Conservation (phyloP, 306 rosid genomes). For the Cucurbita argyrosperma region DNA sequence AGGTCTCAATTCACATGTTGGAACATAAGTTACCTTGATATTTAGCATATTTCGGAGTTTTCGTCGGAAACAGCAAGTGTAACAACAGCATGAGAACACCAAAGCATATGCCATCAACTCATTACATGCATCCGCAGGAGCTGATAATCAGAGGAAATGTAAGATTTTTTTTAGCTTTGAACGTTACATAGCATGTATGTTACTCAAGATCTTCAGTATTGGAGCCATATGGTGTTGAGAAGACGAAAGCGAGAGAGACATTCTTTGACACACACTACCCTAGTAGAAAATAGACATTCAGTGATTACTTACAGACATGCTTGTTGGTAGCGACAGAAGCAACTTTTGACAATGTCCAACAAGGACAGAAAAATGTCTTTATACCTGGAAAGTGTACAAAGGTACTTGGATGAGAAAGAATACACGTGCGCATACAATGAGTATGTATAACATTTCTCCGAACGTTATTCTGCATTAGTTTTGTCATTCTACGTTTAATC, state of each 20-base stretch:
- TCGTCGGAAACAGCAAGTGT: constrained; percentile 78
- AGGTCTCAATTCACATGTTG: not conserved
- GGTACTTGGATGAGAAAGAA: not conserved
- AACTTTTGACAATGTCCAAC: constrained; percentile 83
- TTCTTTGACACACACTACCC: not conserved
- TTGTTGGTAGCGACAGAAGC: constrained; percentile 69
- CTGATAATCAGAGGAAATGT: constrained; percentile 24
- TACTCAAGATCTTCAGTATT: not conserved
- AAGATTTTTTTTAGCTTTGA: not conserved
- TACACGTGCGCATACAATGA: not conserved
- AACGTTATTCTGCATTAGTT: too few species aligned
- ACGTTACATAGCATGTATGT: not conserved
- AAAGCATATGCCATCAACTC: constrained; percentile 93
- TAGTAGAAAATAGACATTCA: not conserved
- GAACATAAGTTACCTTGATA: constrained; percentile 48
- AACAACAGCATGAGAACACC: constrained; percentile 85
- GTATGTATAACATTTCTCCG: too few species aligned
- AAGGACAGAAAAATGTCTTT: constrained; percentile 84
- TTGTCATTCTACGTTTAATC: too few species aligned
- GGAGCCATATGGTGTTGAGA: not conserved
- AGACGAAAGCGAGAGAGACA: not conserved
- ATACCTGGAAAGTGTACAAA: constrained; percentile 41
- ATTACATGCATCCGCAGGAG: constrained; percentile 78
- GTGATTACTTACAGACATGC: constrained; percentile 63
- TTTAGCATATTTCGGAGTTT: constrained; percentile 77